Conservation (phyloP, 306 rosid genomes). For the Quercus rubra region DNA sequence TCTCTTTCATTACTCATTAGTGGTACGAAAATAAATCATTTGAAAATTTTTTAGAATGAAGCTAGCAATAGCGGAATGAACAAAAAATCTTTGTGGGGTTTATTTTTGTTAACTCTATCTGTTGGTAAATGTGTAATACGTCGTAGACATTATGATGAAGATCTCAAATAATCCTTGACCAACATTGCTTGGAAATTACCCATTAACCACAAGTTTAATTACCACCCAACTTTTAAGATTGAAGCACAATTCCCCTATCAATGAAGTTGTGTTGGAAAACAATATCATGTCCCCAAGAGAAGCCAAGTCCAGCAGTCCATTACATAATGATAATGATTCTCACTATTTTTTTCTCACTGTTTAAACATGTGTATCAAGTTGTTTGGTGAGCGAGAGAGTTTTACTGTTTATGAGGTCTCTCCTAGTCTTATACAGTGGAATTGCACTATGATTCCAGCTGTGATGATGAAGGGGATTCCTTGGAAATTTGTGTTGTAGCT, state of each 20-base stretch:
- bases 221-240: neutral
- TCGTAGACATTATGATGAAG: neutral
- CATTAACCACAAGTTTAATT: neutral
- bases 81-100: neutral
- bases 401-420: neutral
- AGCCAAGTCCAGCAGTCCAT: neutral
- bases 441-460: too few species aligned
- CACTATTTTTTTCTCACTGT: neutral
- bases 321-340: neutral
- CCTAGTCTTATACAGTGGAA: too few species aligned
- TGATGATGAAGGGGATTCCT: neutral
- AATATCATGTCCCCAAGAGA: neutral
- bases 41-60: too few species aligned
- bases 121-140: neutral
- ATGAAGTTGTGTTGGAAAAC: neutral
- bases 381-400: neutral
- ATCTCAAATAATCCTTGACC: neutral
- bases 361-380: neutral
- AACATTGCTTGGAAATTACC: neutral
- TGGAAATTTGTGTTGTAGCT: neutral
- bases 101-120: neutral
- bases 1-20: too few species aligned
- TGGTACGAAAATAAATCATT: too few species aligned
- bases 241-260: neutral
- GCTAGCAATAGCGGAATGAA: too few species aligned